A percentile compares a stretch with the other conserved stretches of the same genome.
Evolutionary conservation across 169 alveolate species (phyloP).

Genomic region (Eimeria sp.): DNA sequence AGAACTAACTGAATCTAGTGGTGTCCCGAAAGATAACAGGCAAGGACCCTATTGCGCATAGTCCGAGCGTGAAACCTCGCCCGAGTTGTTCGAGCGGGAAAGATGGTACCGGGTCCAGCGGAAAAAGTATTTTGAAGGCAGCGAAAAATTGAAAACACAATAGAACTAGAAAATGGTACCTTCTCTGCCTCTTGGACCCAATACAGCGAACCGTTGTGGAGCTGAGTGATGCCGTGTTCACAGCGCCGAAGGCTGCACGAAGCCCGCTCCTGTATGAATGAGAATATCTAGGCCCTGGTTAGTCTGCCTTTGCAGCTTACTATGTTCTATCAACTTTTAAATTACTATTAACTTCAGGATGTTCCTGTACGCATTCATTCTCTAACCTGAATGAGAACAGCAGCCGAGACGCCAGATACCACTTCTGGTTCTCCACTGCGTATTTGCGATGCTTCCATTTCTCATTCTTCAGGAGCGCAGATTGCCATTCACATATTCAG

Average conservation of each 20-base stretch:
- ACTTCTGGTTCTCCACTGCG: neutral
- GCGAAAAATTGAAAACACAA: neutral
- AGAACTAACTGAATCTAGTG: neutral
- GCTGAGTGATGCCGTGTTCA: slow-evolving; percentile 17
- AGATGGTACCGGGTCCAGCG: neutral
- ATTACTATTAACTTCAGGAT: neutral
- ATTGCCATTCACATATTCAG: neutral
- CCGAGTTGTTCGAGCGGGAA: neutral
- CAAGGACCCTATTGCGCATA: neutral
- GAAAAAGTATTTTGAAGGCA: neutral
- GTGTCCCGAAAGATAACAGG: neutral
- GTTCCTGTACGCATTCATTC: neutral
- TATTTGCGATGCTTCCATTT: slow-evolving; percentile 1
- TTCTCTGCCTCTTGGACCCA: neutral
- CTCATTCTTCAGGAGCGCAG: neutral
- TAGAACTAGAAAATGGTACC: neutral
- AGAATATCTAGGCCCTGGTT: neutral
- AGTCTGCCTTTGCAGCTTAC: neutral
- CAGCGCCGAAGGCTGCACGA: neutral
- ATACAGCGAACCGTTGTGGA: neutral
- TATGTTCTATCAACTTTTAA: neutral
- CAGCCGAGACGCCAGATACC: slow-evolving; percentile 11
- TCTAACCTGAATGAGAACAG: neutral
- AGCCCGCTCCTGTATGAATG: neutral
- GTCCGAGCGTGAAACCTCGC: neutral